Evolutionary conservation across 1,139 yeast species (phyloP), one percentile per base, ranked within the genome.

Genomic region (Candida glucosophila): DNA sequence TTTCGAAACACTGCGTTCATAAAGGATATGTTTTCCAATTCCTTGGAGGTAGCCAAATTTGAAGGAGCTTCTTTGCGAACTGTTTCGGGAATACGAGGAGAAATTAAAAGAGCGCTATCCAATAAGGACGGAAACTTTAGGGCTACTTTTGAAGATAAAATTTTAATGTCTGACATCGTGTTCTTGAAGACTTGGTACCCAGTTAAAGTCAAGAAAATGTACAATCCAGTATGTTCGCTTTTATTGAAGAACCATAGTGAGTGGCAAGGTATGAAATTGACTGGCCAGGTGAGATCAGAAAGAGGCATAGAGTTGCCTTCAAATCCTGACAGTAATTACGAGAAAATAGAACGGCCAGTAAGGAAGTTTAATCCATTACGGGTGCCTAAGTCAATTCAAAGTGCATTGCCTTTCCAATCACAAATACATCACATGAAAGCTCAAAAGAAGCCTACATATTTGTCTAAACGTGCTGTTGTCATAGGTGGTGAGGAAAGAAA

Each of bases 1-100:
- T 90, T 78, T 73, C 79, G 86, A 47, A 92, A 90, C 56, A 92
- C 98, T 3, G 98, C 98, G 2, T 92, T 92, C 47, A 77, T 92
- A 47, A 88, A 85, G 54, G 97, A 88, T 46, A 92, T 92, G 99
- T 92, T 92, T 51, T 68, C 79, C 15, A 78, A 92, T 32, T 70
- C 94, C 0, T 67, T 92, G 54, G 99, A 92, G 57, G 95, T 88
- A 30, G 97, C 97, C 23, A 83, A 88, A 50, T 92, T 92, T 47
- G 98, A 92, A 60, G 99, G 99, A 31, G 98, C 98, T 1, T 78
- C 88, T 22, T 83, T 92, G 45, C 78, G 88, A 52, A 90, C 98
- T 0, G 98, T 92, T 5, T 83, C 95, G 3, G 98, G 99, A 30
- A 85, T 92, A 33, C 66, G 98, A 43, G 99, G 99, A 51, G 98